Evolutionary conservation across 106 monocot genomes (phyloP).

Genomic region (Phalaenopsis equestris): DNA sequence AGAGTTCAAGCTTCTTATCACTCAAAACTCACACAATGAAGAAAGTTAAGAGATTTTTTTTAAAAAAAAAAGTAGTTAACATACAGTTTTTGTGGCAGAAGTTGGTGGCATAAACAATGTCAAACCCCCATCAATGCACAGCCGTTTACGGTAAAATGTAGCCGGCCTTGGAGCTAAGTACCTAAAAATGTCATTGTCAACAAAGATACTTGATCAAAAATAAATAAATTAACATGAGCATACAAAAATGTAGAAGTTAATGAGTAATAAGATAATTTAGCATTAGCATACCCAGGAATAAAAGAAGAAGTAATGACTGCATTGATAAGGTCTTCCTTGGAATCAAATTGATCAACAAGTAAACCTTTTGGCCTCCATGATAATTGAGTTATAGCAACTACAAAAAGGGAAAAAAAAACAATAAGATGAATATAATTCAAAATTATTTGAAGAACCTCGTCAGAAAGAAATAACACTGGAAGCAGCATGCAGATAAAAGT

Average conservation of each 20-base stretch:
- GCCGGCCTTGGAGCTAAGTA: constrained; percentile 86
- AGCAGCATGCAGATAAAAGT: neutral
- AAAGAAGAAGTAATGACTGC: constrained; percentile 93
- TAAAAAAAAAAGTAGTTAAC: neutral
- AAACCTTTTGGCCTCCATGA: constrained; percentile 86
- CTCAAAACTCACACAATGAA: neutral
- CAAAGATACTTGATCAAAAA: neutral
- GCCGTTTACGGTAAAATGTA: constrained; percentile 63
- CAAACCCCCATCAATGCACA: constrained; percentile 92
- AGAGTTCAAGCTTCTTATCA: neutral
- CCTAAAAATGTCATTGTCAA: constrained; percentile 23
- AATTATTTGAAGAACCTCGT: neutral
- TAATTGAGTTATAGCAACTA: constrained; percentile 87
- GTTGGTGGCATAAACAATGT: constrained; percentile 97
- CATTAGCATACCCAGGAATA: constrained; percentile 74
- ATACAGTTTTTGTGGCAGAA: constrained; percentile 76
- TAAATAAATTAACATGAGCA: neutral
- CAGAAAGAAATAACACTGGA: constrained; percentile 1
- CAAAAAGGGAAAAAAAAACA: constrained; percentile 4
- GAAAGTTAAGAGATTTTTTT: neutral
- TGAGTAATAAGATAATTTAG: constrained; percentile 4
- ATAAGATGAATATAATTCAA: neutral
- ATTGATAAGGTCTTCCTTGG: constrained; percentile 88
- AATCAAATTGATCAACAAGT: constrained; percentile 92
- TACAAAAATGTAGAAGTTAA: neutral